phyloP scores from a whole-genome alignment of 1,284 basidiomycete genomes.

The Trametes sp. region DNA sequence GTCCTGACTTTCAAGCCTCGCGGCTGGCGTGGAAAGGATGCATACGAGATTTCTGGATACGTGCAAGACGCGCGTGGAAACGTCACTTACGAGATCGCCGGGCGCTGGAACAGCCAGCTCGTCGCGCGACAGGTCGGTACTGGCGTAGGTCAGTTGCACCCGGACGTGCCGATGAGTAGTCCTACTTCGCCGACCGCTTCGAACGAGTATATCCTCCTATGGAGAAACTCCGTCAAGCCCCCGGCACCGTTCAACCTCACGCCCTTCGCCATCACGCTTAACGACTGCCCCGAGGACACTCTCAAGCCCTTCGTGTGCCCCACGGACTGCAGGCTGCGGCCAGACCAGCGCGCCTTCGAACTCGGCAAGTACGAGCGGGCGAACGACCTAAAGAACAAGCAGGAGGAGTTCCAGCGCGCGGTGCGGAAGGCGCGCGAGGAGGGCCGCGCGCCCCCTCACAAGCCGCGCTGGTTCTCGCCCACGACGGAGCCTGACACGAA shows the following conservation, averaged over 20 bases:
- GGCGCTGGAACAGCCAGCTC: constrained; percentile 95
- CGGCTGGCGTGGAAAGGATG: constrained; percentile 93
- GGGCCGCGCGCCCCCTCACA: constrained; percentile 77
- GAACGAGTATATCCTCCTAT: constrained; percentile 83
- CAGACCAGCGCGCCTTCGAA: constrained; percentile 97
- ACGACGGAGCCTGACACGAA: constrained; percentile 86
- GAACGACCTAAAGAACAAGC: constrained; percentile 85
- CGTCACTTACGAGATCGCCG: constrained; percentile 89
- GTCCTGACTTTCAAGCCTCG: constrained; percentile 95
- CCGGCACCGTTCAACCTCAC: constrained; percentile 93
- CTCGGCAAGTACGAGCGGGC: constrained; percentile 90
- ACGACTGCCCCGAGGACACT: constrained; percentile 76
- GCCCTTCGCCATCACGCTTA: constrained; percentile 92
- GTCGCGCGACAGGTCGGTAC: constrained; percentile 83
- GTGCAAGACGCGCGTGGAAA: constrained; percentile 77
- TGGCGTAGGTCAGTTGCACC: constrained; percentile 72
- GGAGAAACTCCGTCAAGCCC: constrained; percentile 93
- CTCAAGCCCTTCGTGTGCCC: constrained; percentile 83
- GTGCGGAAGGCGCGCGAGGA: constrained; percentile 83
- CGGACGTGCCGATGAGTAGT: constrained; percentile 66
- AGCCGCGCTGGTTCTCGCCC: constrained; percentile 84
- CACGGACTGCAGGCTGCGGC: constrained; percentile 93
- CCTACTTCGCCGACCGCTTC: constrained; percentile 56
- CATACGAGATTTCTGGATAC: constrained; percentile 90
- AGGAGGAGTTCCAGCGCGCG: constrained; percentile 89